Base-by-base conservation (phyloP, 2,329 filamentous ascomycete genomes). In the Sporothrix brasiliensis region DNA sequence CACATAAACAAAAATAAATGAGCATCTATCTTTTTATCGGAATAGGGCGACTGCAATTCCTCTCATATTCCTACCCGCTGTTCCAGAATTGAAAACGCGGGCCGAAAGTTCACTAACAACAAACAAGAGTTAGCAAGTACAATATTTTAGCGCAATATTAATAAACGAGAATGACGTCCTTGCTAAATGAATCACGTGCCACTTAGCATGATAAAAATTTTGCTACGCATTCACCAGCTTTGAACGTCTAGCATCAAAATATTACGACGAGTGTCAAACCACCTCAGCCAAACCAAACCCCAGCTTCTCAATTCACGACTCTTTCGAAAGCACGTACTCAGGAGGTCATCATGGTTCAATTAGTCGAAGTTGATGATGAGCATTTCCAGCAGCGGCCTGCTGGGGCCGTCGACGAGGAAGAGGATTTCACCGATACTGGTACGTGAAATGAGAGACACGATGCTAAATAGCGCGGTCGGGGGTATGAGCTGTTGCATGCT, bases 331-430 rank as follows among this genome's bases (percentile, higher is more conserved):
- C 67, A 69, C 61, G 49, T 27, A 63, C 34, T 39, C 9, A 53
- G 52, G 66, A 34, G 6, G 50, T 39, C 69, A 74, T 50, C 13
- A 97, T 98, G 94, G 94, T 98, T 81, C 93, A 94, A 83, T 92
- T 98, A 79, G 92, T 93, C 79, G 94, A 98, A 86, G 94, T 98
- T 79, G 91, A 96, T 80, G 94, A 98, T 80, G 94, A 97, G 87
- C 92, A 96, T 83, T 97, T 97, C 85, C 86, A 91, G 83, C 84
- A 88, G 80, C 83, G 86, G 75, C 89, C 91, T 77, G 83, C 89
- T 73, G 85, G 87, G 71, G 88, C 89, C 72, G 69, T 70, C 30
- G 90, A 93, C 75, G 91, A 95, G 76, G 92, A 94, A 70, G 92
- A 96, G 72, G 94, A 97, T 84, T 97, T 92, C 85, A 95, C 92